A percentile compares a stretch with the other conserved stretches of the same genome.
Conservation (phyloP, 1,139 yeast genomes). For the Yamadazyma taylorii region DNA sequence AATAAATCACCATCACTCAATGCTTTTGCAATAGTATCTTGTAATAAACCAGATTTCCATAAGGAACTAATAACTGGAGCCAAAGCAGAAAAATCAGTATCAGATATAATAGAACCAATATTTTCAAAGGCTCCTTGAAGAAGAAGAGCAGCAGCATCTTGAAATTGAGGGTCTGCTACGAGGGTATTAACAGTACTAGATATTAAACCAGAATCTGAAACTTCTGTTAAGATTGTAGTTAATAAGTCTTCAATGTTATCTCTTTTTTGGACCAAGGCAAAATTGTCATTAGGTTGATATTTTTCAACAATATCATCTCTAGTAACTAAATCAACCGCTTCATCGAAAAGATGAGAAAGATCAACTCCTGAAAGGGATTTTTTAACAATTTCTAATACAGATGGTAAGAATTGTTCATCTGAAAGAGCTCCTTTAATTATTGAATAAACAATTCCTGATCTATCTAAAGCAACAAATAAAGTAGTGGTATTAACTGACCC, state of each 20-base stretch:
- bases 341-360: constrained; percentile 19
- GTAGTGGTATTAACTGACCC: constrained; percentile 27
- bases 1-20: constrained; percentile 26
- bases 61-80: constrained; percentile 25
- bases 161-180: constrained; percentile 29
- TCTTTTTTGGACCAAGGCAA: constrained; percentile 23
- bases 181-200: constrained; percentile 27
- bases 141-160: constrained; percentile 25
- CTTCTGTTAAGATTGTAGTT: constrained; percentile 30
- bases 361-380: constrained; percentile 23
- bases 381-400: constrained; percentile 24
- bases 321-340: constrained; percentile 18
- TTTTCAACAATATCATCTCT: constrained; percentile 7
- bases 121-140: constrained; percentile 27
- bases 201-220: constrained; percentile 30
- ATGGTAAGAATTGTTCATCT: constrained; percentile 29
- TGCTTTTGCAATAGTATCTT: constrained; percentile 26
- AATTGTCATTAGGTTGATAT: constrained; percentile 8
- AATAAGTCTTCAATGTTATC: constrained; percentile 36
- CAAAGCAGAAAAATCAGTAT: constrained; percentile 21
- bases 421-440: constrained; percentile 28
- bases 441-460: constrained; percentile 34
- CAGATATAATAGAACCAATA: constrained; percentile 20
- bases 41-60: constrained; percentile 27
- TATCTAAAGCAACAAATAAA: constrained; percentile 34